phyloP scores from a whole-genome alignment of 148 eudicot species.

The Simmondsia chinensis region DNA sequence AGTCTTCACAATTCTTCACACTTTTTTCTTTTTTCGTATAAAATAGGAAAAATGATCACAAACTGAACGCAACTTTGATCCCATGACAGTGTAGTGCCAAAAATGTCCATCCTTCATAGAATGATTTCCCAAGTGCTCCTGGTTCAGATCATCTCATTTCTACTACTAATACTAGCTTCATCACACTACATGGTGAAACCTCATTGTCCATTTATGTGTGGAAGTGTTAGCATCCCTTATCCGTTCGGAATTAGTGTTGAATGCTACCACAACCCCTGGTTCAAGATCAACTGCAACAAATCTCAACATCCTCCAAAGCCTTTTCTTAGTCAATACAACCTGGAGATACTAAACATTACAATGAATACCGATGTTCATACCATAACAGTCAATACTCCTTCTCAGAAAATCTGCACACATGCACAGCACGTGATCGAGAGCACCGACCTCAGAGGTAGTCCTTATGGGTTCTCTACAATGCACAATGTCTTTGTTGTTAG shows the following conservation, averaged over 20 bases:
- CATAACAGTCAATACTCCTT: neutral
- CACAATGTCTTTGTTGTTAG: slow-evolving; percentile 13
- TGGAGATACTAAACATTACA: no score
- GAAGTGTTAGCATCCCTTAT: neutral
- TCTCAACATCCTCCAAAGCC: neutral
- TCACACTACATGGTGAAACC: neutral
- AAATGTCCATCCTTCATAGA: no score
- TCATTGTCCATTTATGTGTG: neutral
- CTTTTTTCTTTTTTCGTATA: no score
- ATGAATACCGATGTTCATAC: neutral
- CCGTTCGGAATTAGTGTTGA: slow-evolving; percentile 2
- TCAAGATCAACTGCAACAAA: neutral
- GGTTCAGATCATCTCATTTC: no score
- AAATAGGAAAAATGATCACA: no score
- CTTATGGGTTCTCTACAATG: slow-evolving; percentile 12
- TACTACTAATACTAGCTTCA: no score
- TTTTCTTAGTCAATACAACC: neutral
- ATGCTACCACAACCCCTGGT: neutral
- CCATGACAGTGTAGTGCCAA: no score
- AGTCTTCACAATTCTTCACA: no score
- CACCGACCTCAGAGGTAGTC: neutral
- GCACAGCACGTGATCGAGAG: neutral
- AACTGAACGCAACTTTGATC: no score
- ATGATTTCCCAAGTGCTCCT: no score
- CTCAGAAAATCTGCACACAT: slow-evolving; percentile 2